A percentile compares a stretch with the other conserved stretches of the same genome.
Evolutionary conservation across 306 rosid species (phyloP).

Genomic region (Vicia villosa): DNA sequence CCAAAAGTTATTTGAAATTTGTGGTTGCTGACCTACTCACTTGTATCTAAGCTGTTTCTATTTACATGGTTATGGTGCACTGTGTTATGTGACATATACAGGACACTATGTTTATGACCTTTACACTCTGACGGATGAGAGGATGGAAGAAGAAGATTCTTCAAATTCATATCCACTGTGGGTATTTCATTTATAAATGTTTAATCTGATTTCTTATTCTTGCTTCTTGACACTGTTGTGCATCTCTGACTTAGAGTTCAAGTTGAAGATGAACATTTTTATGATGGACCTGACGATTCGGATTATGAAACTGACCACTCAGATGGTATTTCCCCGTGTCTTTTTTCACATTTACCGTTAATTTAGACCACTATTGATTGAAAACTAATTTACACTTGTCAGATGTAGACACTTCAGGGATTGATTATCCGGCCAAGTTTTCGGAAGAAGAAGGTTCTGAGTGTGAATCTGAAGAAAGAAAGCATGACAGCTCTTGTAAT

Average conservation of each 20-base stretch:
- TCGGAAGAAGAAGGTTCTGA: constrained; percentile 26
- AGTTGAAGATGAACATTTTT: constrained; percentile 75
- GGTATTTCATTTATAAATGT: constrained; percentile 41
- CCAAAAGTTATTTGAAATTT: constrained; percentile 3
- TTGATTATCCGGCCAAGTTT: constrained; percentile 75
- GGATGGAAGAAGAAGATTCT: constrained; percentile 40
- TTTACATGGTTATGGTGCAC: constrained; percentile 25
- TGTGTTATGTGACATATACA: constrained; percentile 37
- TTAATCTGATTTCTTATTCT: constrained; percentile 6
- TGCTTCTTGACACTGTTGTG: constrained; percentile 32
- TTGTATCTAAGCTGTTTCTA: constrained; percentile 18
- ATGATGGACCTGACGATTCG: constrained; percentile 65
- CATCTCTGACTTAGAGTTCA: constrained; percentile 60
- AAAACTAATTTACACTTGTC: constrained; percentile 26
- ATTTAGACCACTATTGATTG: background rate
- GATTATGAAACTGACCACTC: constrained; percentile 77
- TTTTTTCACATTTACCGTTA: constrained; percentile 18
- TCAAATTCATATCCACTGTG: constrained; percentile 69
- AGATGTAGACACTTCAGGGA: constrained; percentile 62
- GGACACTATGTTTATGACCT: constrained; percentile 81
- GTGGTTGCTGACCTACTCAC: background rate
- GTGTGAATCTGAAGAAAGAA: background rate
- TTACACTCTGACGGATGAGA: constrained; percentile 62
- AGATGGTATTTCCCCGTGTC: constrained; percentile 54
- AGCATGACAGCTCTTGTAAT: no score